Evolutionary conservation across 176 grass and related monocot genomes (phyloP), one percentile per base, ranked within the genome.

Genomic region (Carex myosuroides): DNA sequence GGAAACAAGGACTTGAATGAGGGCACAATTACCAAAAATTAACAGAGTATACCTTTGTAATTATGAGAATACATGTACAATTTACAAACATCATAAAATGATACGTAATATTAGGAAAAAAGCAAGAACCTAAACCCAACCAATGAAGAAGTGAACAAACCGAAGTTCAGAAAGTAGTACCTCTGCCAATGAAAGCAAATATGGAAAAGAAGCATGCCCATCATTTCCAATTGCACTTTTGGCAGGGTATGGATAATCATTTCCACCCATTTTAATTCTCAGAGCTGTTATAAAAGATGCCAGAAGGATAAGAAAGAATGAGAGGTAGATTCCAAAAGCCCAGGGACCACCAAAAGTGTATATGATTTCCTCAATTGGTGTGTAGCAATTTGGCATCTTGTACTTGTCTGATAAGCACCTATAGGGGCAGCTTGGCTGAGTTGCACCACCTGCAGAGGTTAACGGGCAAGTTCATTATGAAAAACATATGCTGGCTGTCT

Each of bases 321-420:
- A 93, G 32, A 99, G 87, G 55, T 95, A 86, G 76, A 95, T 82
- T 57, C 88, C 69, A 92, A 99, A 99, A 85, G 89, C 75, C 96
- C 91, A 95, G 59, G 93, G 96, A 84, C 96, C 96, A 60, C 96
- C 96, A 86, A 95, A 99, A 84, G 88, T 90, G 85, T 92, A 90
- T 71, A 99, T 63, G 71, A 99, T 87, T 83, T 99, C 93, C 82
- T 99, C 92, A 70, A 99, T 85, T 86, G 96, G 96, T 66, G 96
- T 99, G 82, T 95, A 95, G 87, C 96, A 99, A 70, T 95, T 95
- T 83, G 96, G 96, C 96, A 93, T 93, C 89, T 92, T 99, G 85
- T 93, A 99, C 85, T 95, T 99, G 13, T 91, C 89, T 84, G 96
- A 99, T 88, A 95, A 79, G 80, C 96, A 99, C 77, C 70, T 89